Evolutionary conservation across 139 green algal species (phyloP), one percentile per base, ranked within the genome.

Genomic region (Chlorella sp.): DNA sequence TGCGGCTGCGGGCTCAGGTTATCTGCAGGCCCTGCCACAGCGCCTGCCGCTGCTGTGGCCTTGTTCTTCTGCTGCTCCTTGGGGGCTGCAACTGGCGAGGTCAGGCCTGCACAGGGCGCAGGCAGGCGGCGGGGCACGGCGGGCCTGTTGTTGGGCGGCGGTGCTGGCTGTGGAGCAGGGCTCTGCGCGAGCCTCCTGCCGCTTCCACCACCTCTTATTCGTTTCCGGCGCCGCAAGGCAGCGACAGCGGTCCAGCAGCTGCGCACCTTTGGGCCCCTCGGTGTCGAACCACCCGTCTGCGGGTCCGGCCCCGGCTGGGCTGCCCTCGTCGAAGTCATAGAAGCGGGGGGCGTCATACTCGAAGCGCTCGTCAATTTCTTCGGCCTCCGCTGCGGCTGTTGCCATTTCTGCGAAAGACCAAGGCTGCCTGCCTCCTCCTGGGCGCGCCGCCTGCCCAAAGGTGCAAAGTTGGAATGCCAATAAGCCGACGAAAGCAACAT

Each of bases 221-320:
- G 9, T 57, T 57, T 57, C 9, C 48, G 9, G 9, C 48, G 48
- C 48, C 9, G 48, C 48, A 16, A 16, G 48, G 48, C 48, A 57
- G 48, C 48, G 48, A 57, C 7, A 57, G 9, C 48, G 48, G 48
- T 9, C 48, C 48, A 57, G 48, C 48, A 57, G 48, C 21, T 15
- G 18, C 88, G 37, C 76, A 91, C 92, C 89, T 66, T 87, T 91
- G 81, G 92, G 92, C 19, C 91, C 93, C 19, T 89, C 88, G 26
- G 93, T 95, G 40, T 92, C 85, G 91, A 96, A 96, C 94, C 94
- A 96, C 2, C 78, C 88, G 87, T 96, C 94, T 18, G 90, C 77
- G 12, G 36, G 76, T 36, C 77, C 53, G 18, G 66, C 85, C 66
- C 82, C 78, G 28, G 80, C 36, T 32, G 79, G 90, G 30, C 85